Conservation (phyloP, 2,329 filamentous ascomycete genomes). For the Cadophora gregata region DNA sequence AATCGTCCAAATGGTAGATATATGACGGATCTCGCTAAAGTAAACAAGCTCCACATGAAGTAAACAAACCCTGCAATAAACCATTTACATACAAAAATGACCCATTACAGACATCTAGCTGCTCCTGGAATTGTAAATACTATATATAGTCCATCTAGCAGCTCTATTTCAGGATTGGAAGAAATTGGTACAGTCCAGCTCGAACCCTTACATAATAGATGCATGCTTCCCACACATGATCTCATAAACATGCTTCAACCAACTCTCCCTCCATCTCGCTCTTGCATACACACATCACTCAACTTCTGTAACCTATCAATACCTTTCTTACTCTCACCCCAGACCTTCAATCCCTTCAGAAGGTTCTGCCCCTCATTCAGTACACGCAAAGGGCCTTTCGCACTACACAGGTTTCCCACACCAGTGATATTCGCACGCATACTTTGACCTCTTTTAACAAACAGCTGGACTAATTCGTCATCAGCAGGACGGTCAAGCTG, state of each 20-base stretch:
- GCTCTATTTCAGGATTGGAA: neutral
- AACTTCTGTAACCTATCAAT: constrained; percentile 10
- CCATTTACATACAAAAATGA: neutral
- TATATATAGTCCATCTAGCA: no score
- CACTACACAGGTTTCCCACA: constrained; percentile 56
- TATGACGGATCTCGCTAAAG: neutral
- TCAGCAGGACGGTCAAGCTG: constrained; percentile 61
- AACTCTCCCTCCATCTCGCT: neutral
- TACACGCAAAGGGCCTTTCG: constrained; percentile 47
- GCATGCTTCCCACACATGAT: neutral
- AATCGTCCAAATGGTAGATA: neutral
- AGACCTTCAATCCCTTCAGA: constrained; percentile 40
- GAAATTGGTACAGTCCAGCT: neutral
- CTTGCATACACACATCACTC: constrained; percentile 1
- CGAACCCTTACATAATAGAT: neutral
- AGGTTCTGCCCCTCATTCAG: constrained; percentile 48
- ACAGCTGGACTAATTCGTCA: constrained; percentile 63
- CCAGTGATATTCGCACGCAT: constrained; percentile 59
- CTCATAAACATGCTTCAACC: neutral
- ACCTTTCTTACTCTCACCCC: constrained; percentile 30
- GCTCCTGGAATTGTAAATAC: neutral
- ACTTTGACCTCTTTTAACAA: constrained; percentile 54
- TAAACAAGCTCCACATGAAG: neutral
- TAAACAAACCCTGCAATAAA: no score
- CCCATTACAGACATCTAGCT: neutral